Conservation (phyloP, 139 green algal species). For the Pleodorina starrii region DNA sequence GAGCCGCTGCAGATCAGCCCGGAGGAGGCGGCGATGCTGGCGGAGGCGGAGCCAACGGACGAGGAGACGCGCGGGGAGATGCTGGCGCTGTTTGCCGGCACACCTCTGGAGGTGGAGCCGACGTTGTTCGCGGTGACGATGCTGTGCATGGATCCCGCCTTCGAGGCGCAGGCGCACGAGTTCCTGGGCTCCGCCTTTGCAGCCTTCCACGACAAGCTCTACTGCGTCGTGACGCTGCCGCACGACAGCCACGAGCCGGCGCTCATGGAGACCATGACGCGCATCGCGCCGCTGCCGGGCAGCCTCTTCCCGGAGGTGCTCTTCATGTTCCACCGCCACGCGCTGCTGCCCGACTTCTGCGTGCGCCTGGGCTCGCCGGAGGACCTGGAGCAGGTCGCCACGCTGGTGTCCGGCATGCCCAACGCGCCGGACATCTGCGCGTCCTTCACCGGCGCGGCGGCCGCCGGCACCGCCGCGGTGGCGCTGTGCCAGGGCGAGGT, state of each 20-base stretch:
- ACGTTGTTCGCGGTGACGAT: conserved; percentile 76
- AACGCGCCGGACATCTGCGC: conserved; percentile 58
- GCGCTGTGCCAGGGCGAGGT: conserved; percentile 62
- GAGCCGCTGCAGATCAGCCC: neutral
- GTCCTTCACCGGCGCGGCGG: conserved; percentile 52
- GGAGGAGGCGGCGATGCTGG: neutral
- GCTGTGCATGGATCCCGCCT: conserved; percentile 72
- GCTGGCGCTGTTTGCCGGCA: conserved; percentile 43
- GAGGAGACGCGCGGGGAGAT: conserved; percentile 65
- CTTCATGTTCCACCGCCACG: conserved; percentile 55
- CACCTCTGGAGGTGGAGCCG: neutral
- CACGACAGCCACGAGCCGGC: conserved; percentile 61
- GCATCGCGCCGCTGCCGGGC: conserved; percentile 53
- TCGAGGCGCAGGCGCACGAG: conserved; percentile 58
- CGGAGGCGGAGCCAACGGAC: conserved; percentile 35
- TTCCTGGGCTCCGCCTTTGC: conserved; percentile 60
- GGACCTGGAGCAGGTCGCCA: conserved; percentile 52
- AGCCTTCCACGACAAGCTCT: conserved; percentile 61
- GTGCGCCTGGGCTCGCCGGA: conserved; percentile 48
- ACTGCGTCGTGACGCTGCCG: conserved; percentile 74
- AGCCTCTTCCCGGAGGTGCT: conserved; percentile 62
- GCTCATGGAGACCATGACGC: conserved; percentile 62
- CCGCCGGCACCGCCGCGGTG: conserved; percentile 53
- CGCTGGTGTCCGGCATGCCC: conserved; percentile 61
- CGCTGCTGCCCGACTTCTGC: conserved; percentile 47